Conservation (phyloP, 768 basidiomycete genomes). For the Boletus edulis region DNA sequence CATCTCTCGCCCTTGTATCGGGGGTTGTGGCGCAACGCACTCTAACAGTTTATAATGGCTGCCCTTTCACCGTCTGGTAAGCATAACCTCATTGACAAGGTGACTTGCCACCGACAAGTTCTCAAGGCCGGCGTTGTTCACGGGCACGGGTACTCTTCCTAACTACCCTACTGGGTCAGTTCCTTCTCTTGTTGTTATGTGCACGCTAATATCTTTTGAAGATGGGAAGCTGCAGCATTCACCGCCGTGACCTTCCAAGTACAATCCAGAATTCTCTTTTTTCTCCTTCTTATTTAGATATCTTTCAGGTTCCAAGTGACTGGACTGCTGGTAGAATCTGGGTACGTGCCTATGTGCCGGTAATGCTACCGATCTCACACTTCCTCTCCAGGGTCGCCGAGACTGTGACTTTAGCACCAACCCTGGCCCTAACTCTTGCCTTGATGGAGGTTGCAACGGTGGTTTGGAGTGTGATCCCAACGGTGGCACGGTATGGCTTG, state of each 20-base stretch:
- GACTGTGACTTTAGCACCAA: slow-evolving; percentile 58
- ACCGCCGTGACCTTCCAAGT: slow-evolving; percentile 30
- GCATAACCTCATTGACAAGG: slow-evolving; percentile 4
- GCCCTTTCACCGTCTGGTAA: slow-evolving; percentile 69
- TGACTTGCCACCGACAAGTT: neutral
- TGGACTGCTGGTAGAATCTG: slow-evolving; percentile 68
- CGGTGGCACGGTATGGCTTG: slow-evolving; percentile 44
- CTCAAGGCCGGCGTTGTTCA: slow-evolving; percentile 58
- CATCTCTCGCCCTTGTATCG: slow-evolving; percentile 31
- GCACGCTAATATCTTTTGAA: slow-evolving; percentile 9
- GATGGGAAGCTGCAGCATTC: slow-evolving; percentile 33
- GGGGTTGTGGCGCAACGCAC: slow-evolving; percentile 47
- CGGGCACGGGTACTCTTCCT: slow-evolving; percentile 51
- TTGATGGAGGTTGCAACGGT: slow-evolving; percentile 68
- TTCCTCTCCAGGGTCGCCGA: slow-evolving; percentile 41
- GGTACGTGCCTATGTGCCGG: slow-evolving; percentile 34
- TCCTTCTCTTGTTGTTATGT: neutral
- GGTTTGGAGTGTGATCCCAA: slow-evolving; percentile 55
- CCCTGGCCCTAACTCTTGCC: slow-evolving; percentile 54
- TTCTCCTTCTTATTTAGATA: neutral
- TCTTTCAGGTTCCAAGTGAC: slow-evolving; percentile 49
- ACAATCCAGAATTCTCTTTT: neutral
- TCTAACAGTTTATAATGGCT: slow-evolving; percentile 59
- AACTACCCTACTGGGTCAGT: slow-evolving; percentile 44
- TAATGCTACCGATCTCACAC: neutral